A percentile compares a stretch with the other conserved stretches of the same genome.
Conservation (phyloP, 345 rosid genomes). For the Eucalyptus pumila region DNA sequence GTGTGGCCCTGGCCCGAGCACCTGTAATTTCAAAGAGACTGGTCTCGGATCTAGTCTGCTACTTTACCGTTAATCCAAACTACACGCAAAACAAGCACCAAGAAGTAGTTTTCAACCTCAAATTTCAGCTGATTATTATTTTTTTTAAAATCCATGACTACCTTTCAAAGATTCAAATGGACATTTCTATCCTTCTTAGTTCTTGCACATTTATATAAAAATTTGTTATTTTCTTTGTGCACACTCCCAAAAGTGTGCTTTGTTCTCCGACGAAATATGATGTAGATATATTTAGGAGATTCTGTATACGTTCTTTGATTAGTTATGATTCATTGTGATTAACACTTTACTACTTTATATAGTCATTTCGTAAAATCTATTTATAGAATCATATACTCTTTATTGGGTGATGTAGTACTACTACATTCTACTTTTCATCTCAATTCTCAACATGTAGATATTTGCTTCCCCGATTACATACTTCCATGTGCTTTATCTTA, state of each 20-base stretch:
- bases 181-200: neutral
- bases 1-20: neutral
- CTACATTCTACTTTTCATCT: too few species aligned
- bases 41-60: neutral
- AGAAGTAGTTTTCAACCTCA: neutral
- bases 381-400: too few species aligned
- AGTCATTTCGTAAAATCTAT: too few species aligned
- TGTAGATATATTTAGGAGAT: too few species aligned
- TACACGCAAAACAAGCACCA: neutral
- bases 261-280: neutral
- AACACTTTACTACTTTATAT: too few species aligned
- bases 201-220: neutral
- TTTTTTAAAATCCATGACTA: neutral
- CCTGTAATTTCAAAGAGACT: neutral
- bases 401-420: too few species aligned
- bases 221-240: neutral
- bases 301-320: too few species aligned
- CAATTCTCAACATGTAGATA: too few species aligned
- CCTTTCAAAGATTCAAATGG: neutral
- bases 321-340: too few species aligned
- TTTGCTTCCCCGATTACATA: rapidly evolving
- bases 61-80: neutral
- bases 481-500: too few species aligned
- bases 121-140: neutral
- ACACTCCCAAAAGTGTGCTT: neutral